A percentile compares a stretch with the other conserved stretches of the same genome.
phyloP scores from a whole-genome alignment of 2,329 filamentous ascomycete species.

The Rugonectria rugulosa region DNA sequence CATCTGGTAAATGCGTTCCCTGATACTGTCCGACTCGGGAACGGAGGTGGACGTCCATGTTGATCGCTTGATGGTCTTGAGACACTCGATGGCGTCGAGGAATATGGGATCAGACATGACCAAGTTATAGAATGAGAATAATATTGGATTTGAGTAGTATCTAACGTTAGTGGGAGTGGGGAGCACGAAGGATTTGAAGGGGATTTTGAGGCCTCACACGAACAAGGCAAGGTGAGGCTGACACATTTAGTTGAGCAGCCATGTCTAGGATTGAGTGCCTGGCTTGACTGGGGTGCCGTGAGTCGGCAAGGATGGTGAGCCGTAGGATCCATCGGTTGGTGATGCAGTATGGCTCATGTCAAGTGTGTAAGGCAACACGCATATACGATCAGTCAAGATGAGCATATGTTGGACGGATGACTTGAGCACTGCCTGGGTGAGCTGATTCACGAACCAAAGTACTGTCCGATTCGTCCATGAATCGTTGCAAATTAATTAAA shows the following conservation, averaged over 20 bases:
- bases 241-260: constrained; percentile 14
- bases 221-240: neutral
- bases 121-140: constrained; percentile 5
- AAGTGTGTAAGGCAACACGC: neutral
- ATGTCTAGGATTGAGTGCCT: constrained; percentile 16
- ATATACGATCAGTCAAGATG: too few species aligned
- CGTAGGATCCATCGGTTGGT: constrained; percentile 16
- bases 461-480: neutral
- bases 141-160: neutral
- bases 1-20: constrained; percentile 25
- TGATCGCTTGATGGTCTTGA: constrained; percentile 20
- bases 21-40: constrained; percentile 17
- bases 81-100: constrained; percentile 23
- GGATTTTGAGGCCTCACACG: constrained; percentile 8
- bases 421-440: too few species aligned
- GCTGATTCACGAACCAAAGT: too few species aligned
- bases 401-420: neutral
- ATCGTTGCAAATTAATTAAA: neutral
- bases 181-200: neutral
- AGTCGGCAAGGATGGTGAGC: constrained; percentile 20
- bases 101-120: constrained; percentile 13
- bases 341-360: neutral
- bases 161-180: neutral
- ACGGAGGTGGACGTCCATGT: neutral
- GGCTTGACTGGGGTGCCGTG: constrained; percentile 9